Percentiles rank a stretch among this genome's conserved stretches.
phyloP scores from a whole-genome alignment of 352 stramenopile species.

The Thalassiosira mediterranea region DNA sequence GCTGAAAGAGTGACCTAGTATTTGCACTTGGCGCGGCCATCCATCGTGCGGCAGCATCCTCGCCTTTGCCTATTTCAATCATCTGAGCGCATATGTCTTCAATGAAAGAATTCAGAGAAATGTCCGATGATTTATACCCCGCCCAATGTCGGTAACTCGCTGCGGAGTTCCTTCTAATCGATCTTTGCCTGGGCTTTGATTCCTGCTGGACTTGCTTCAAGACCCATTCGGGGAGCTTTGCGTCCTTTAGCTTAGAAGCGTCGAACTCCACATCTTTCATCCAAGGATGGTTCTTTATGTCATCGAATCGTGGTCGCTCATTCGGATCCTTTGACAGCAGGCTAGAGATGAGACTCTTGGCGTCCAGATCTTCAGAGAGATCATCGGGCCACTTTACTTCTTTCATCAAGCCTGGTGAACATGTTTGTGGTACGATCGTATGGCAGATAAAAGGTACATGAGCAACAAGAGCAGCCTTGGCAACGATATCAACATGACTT shows the following conservation, averaged over 20 bases:
- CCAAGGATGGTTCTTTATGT: conserved; percentile 25
- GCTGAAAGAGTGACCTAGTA: conserved; percentile 20
- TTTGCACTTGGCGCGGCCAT: conserved; percentile 7
- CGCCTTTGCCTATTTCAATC: conserved; percentile 1
- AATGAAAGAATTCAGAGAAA: conserved; percentile 18
- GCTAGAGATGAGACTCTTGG: conserved; percentile 15
- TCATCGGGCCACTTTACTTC: too few species aligned
- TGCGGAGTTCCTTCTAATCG: not conserved
- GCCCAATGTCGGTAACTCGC: too few species aligned
- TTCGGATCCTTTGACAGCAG: conserved; percentile 27
- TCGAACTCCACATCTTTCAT: conserved; percentile 20
- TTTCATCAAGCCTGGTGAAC: too few species aligned
- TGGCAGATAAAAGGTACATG: too few species aligned
- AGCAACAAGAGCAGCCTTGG: too few species aligned
- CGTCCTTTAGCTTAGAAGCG: not conserved
- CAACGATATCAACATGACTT: too few species aligned
- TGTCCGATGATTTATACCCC: conserved; percentile 1
- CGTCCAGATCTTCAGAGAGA: conserved; percentile 6
- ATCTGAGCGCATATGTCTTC: conserved; percentile 22
- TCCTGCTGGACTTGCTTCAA: conserved; percentile 16
- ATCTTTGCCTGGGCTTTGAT: conserved; percentile 19
- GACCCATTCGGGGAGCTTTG: conserved; percentile 25
- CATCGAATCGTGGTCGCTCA: conserved; percentile 16
- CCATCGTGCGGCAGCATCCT: conserved; percentile 18
- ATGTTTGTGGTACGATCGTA: too few species aligned